These are phyloP conservation scores for Primulina huaijiensis DNA, from an alignment of 257 asterid genomes.

Conservation along the genomic window DNA sequence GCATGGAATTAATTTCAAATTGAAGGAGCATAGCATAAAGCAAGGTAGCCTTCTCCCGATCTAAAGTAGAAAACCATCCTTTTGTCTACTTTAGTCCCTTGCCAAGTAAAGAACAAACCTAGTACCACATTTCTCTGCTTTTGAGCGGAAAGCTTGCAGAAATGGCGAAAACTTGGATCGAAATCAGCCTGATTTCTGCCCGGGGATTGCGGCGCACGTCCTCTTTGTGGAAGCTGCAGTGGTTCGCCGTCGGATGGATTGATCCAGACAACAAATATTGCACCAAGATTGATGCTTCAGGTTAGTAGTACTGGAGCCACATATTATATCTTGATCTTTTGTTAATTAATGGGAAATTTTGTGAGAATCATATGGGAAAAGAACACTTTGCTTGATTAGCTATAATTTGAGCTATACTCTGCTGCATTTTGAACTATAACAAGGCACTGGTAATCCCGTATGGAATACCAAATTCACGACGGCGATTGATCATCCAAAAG, in stretches of 20 bases:
- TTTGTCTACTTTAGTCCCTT: conserved; percentile 33
- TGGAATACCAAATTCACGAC: conserved; percentile 73
- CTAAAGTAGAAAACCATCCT: conserved; percentile 26
- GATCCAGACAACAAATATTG: conserved; percentile 68
- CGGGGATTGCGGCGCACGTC: conserved; percentile 62
- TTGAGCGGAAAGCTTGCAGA: conserved; percentile 14
- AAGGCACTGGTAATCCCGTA: conserved; percentile 52
- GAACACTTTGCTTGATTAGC: too few relatives aligned
- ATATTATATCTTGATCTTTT: too few relatives aligned
- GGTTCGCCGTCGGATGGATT: conserved; percentile 88
- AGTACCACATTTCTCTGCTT: conserved; percentile 20
- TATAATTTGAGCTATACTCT: too few relatives aligned
- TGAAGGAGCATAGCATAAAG: conserved; percentile 28
- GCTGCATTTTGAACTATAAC: not conserved
- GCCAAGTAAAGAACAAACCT: conserved; percentile 39
- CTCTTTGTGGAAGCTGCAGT: conserved; percentile 68
- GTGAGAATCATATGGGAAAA: too few relatives aligned
- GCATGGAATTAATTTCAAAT: not conserved
- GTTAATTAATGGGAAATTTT: not conserved
- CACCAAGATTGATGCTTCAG: conserved; percentile 73
- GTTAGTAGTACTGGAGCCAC: not conserved
- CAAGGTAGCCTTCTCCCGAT: conserved; percentile 33
- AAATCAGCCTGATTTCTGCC: conserved; percentile 71
- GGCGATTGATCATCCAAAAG: conserved; percentile 37
- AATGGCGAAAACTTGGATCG: conserved; percentile 69